Percentiles rank a stretch among this genome's conserved stretches.
Evolutionary conservation across 2,329 filamentous ascomycete genomes (phyloP).

Genomic region (Pseudonectria foliicola): DNA sequence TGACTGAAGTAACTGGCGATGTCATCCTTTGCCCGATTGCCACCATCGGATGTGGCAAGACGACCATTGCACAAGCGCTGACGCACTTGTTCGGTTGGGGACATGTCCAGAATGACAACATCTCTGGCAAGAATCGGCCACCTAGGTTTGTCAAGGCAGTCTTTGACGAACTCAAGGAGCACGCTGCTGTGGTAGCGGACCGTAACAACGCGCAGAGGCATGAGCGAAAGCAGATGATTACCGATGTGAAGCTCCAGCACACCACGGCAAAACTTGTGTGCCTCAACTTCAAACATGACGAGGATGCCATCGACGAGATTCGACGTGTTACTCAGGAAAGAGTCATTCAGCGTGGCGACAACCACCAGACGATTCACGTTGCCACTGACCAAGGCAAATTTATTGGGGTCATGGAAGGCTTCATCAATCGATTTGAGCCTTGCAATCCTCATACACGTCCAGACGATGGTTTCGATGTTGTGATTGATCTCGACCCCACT

Average conservation of each 20-base stretch:
- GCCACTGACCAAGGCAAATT: constrained; percentile 67
- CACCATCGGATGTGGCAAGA: constrained; percentile 95
- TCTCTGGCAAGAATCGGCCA: constrained; percentile 70
- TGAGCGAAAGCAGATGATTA: constrained; percentile 81
- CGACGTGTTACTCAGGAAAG: constrained; percentile 68
- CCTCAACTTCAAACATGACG: constrained; percentile 79
- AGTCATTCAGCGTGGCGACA: constrained; percentile 81
- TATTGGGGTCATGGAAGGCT: constrained; percentile 89
- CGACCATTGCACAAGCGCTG: constrained; percentile 78
- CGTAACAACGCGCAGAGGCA: constrained; percentile 88
- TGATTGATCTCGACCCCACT: constrained; percentile 78
- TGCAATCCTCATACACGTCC: constrained; percentile 60
- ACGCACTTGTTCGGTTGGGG: constrained; percentile 83
- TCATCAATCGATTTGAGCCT: constrained; percentile 78
- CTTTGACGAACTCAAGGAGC: constrained; percentile 53
- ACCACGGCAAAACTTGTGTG: constrained; percentile 68
- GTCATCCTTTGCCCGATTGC: constrained; percentile 85
- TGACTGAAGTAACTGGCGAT: constrained; percentile 53
- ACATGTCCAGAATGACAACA: constrained; percentile 95
- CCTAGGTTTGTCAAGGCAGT: constrained; percentile 69
- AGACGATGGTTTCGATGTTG: constrained; percentile 72
- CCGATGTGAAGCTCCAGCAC: constrained; percentile 61
- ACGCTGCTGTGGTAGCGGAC: constrained; percentile 78
- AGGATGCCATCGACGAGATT: constrained; percentile 67
- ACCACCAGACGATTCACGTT: constrained; percentile 95